Evolutionary conservation across 2,329 filamentous ascomycete species (phyloP), one percentile per base, ranked within the genome.

Genomic region (Cadophora luteo-olivacea): DNA sequence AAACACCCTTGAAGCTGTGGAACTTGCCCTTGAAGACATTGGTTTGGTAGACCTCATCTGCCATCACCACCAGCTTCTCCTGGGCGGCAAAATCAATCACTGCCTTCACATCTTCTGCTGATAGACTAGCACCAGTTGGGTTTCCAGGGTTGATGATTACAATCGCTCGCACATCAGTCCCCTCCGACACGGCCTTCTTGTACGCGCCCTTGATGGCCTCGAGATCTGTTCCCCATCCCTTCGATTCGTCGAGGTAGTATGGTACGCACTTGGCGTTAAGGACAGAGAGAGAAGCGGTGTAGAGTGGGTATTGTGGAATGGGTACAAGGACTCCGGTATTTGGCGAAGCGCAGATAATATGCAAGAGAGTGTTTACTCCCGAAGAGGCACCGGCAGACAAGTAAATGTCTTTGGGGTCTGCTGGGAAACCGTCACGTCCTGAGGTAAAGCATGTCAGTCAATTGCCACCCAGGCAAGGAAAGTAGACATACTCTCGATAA

Each of bases 131-230:
- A 73, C 96, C 96, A 2, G 96, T 99, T 3, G 96, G 96, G 83
- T 99, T 99, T 69, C 96, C 96, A 0, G 96, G 96, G 86, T 99
- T 99, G 85, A 99, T 99, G 76, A 99, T 91, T 73, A 96, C 95
- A 75, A 99, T 94, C 75, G 93, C 92, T 76, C 94, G 93, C 65
- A 97, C 92, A 75, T 98, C 94, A 69, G 90, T 90, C 70, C 94
- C 94, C 64, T 92, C 87, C 64, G 84, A 82, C 78, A 90, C 88
- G 72, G 94, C 95, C 78, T 92, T 89, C 67, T 89, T 84, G 78
- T 96, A 88, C 1, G 94, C 86, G 49, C 86, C 79, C 74, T 88
- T 89, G 81, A 99, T 96, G 57, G 88, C 87, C n/a, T 86, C 84
- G 52, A 97, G 82, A 78, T 97, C 91, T 60, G 95, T 98, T 70